phyloP scores from a whole-genome alignment of 805 yeast genomes.

The Wickerhamomyces bovis region DNA sequence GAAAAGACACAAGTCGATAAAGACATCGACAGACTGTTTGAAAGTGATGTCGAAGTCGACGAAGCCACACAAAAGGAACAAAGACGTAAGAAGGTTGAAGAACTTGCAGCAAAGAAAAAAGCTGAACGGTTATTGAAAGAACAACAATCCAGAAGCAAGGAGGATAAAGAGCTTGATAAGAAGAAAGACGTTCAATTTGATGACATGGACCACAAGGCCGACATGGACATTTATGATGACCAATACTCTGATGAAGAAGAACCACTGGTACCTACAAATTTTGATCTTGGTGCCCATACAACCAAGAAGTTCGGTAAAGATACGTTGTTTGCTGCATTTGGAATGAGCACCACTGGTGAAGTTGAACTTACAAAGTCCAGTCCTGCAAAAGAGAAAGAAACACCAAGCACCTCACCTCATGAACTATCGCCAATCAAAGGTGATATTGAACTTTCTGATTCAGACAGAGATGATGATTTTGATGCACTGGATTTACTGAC shows the following conservation, averaged over 20 bases:
- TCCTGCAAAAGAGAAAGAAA: neutral
- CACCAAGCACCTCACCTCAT: conserved; percentile 9
- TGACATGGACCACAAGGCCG: conserved; percentile 7
- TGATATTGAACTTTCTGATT: conserved; percentile 6
- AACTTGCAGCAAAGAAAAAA: conserved; percentile 18
- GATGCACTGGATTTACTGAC: conserved; percentile 5
- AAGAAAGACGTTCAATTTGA: neutral
- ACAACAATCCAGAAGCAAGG: conserved; percentile 12
- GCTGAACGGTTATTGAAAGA: conserved; percentile 16
- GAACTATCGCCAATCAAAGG: conserved; percentile 4
- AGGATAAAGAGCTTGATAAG: conserved; percentile 6
- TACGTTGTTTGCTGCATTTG: conserved; percentile 20
- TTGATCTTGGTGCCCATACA: conserved; percentile 10
- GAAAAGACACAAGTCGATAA: conserved; percentile 1
- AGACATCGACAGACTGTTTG: neutral
- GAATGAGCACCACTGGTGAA: conserved; percentile 5
- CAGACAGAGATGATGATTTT: conserved; percentile 11
- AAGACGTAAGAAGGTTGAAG: conserved; percentile 12
- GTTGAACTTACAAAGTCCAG: neutral
- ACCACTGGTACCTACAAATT: neutral
- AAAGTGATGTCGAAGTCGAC: neutral
- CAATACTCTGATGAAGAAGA: conserved; percentile 8
- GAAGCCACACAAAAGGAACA: conserved; percentile 4
- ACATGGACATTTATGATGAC: conserved; percentile 4
- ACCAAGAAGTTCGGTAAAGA: conserved; percentile 16